Evolutionary conservation across 257 asterid genomes (phyloP).

Genomic region (Solanum clarkiae): DNA sequence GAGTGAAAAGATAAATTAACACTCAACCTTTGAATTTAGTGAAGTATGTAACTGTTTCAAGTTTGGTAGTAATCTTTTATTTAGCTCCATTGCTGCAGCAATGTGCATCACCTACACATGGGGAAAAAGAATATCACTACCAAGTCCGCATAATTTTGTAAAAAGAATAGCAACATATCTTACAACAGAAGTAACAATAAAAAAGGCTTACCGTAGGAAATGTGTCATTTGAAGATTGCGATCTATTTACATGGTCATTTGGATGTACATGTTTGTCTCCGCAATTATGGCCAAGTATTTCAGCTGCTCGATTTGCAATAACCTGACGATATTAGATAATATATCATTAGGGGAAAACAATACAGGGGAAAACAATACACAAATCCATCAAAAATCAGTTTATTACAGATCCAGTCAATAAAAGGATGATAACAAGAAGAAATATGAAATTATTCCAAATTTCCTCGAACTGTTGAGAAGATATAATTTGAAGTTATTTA

Average conservation of each 20-base stretch:
- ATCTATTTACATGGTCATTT: slow-evolving; percentile 92
- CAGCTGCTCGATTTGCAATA: slow-evolving; percentile 96
- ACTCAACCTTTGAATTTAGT: slow-evolving; percentile 61
- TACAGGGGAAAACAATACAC: not conserved
- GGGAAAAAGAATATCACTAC: not conserved
- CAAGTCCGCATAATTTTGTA: not conserved
- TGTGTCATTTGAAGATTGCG: slow-evolving; percentile 97
- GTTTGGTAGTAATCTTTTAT: slow-evolving; percentile 69
- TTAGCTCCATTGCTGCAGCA: slow-evolving; percentile 88
- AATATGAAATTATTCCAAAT: not conserved
- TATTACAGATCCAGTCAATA: not conserved
- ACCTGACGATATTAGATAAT: slow-evolving; percentile 38
- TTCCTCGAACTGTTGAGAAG: not conserved
- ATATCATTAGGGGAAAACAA: not conserved
- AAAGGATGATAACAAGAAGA: not conserved
- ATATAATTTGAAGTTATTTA: not conserved
- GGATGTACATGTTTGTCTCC: slow-evolving; percentile 93
- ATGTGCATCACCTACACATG: slow-evolving; percentile 85
- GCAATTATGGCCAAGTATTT: slow-evolving; percentile 85
- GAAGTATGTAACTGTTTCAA: slow-evolving; percentile 78
- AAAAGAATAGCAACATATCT: not conserved
- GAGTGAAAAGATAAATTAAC: not conserved
- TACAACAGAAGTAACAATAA: not conserved
- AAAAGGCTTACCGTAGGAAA: slow-evolving; percentile 81
- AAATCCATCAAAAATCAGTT: not conserved